Conservation (phyloP, 2,329 filamentous ascomycete species). For the Canariomyces notabilis region DNA sequence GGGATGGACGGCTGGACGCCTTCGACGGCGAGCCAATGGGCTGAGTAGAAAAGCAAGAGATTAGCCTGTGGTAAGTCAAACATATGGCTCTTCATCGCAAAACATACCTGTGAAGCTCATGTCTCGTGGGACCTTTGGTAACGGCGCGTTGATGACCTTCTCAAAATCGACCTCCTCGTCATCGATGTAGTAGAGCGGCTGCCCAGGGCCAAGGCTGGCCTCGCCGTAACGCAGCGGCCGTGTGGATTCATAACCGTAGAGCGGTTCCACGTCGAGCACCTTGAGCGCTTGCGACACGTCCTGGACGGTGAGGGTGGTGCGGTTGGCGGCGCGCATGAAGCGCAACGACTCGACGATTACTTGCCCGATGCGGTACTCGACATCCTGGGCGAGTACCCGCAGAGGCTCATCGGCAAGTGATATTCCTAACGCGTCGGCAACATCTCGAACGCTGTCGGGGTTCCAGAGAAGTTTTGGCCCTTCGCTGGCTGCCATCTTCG, state of each 20-base stretch:
- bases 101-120: constrained; percentile 78
- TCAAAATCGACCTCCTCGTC: constrained; percentile 99
- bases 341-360: constrained; percentile 91
- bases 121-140: constrained; percentile 92
- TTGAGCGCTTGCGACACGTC: constrained; percentile 83
- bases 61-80: constrained; percentile 7
- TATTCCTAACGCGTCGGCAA: constrained; percentile 93
- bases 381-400: constrained; percentile 83
- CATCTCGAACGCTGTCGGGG: constrained; percentile 89
- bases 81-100: background rate
- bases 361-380: constrained; percentile 91
- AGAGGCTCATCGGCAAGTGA: constrained; percentile 78
- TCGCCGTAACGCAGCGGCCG: constrained; percentile 87
- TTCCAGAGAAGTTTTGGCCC: constrained; percentile 76
- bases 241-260: constrained; percentile 94
- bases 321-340: constrained; percentile 87
- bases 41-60: constrained; percentile 42
- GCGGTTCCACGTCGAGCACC: constrained; percentile 84
- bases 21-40: constrained; percentile 96
- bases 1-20: constrained; percentile 95
- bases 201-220: constrained; percentile 85
- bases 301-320: constrained; percentile 81
- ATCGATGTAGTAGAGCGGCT: constrained; percentile 94
- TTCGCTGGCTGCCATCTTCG: constrained; percentile 25
- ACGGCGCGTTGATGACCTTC: constrained; percentile 92